phyloP scores from a whole-genome alignment of 495 filamentous ascomycete genomes.

The Aspergillus egyptiacus region DNA sequence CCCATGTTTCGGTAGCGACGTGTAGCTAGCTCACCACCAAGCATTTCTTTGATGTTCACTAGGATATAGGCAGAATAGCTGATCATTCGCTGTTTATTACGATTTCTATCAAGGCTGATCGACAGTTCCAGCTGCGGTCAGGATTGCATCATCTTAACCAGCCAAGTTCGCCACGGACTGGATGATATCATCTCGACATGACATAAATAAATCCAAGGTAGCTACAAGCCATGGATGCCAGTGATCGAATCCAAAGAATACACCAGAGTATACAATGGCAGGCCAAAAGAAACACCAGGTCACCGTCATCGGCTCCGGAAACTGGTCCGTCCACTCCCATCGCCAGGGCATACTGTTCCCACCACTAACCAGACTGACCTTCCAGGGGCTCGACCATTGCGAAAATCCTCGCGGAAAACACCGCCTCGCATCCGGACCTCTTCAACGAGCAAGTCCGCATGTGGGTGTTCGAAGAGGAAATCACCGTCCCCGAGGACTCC shows the following conservation, averaged over 20 bases:
- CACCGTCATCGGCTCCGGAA: slow-evolving; percentile 79
- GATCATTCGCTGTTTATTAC: no score
- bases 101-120: no score
- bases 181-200: slow-evolving; percentile 1
- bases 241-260: neutral
- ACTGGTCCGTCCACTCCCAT: slow-evolving; percentile 54
- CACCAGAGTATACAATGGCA: neutral
- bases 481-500: slow-evolving; percentile 52
- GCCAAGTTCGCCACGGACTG: neutral
- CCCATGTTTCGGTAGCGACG: no score
- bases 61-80: no score
- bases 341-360: neutral
- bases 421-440: slow-evolving; percentile 57
- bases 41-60: no score
- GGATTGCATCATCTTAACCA: slow-evolving; percentile 2
- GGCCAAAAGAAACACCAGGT: slow-evolving; percentile 64
- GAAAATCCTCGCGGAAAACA: slow-evolving; percentile 86
- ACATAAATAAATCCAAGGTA: neutral
- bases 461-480: slow-evolving; percentile 84
- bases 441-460: slow-evolving; percentile 80
- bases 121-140: no score
- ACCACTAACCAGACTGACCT: no score
- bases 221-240: neutral
- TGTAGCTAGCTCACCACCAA: no score
- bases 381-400: slow-evolving; percentile 85